Evolutionary conservation across 73 alveolate species (phyloP), one percentile per base, ranked within the genome.

Genomic region (Diophrys sp.): DNA sequence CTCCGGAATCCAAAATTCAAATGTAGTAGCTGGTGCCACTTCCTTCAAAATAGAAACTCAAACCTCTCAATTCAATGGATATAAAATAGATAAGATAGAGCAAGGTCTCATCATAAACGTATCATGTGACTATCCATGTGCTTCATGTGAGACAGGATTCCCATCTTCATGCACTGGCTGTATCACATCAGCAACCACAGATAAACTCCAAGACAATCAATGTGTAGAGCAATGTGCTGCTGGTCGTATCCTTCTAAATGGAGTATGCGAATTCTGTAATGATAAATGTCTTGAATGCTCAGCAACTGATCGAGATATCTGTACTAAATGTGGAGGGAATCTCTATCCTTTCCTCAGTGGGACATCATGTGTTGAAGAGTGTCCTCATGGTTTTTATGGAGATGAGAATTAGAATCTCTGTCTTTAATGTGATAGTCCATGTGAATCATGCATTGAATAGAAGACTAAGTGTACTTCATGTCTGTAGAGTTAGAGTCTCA

Each of bases 51-150:
- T 77, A 14, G 33, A 31, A 23, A 66, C 85, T 31, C 14, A 18
- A 14, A 77, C 85, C 8, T 77, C 56, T 23, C 53, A 54, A n/a
- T 56, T 75, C 1, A 27, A 2, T 23, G 85, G 76, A 33, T 77
- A 31, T 34, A 77, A 73, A 56, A 75, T 86, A 18, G 93, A 86
- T 67, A 28, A 80, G 31, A 77, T 26, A 30, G 79, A 30, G 23
- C 54, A 66, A 0, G 89, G 89, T 2, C 74, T 86, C 24, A 27
- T 77, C 25, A 71, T 86, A 2, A 30, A 57, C n/a, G 33, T 84
- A 32, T 66, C 44, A 1, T 86, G 93, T 44, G 89, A 79, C 70
- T 86, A 66, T 56, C 93, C 93, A 0, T 86, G 93, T 44, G 67
- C 77, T 14, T 32, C 84, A 23, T 86, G 93, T 44, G 55, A 53